Evolutionary conservation across 2,329 filamentous ascomycete species (phyloP).

Genomic region (Didymella exigua): DNA sequence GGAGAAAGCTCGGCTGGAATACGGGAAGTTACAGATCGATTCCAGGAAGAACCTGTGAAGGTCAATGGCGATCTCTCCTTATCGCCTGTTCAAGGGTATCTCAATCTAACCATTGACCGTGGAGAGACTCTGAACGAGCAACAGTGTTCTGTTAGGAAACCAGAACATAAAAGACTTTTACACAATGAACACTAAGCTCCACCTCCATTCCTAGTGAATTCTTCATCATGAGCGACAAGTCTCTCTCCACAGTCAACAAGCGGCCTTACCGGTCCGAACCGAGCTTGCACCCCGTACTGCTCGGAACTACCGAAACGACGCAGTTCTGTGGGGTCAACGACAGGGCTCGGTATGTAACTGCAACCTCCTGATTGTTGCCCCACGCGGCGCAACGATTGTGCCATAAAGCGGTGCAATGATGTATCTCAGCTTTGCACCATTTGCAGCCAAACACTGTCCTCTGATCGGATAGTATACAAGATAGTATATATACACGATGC

Average conservation of each 20-base stretch:
- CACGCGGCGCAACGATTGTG: slow-evolving; percentile 15
- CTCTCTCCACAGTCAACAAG: not conserved
- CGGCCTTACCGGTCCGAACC: slow-evolving; percentile 1
- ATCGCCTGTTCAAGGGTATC: not conserved
- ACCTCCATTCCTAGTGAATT: not conserved
- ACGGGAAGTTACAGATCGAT: not conserved
- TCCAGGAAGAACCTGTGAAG: not conserved
- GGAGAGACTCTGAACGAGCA: too few species aligned
- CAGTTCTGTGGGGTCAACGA: not conserved
- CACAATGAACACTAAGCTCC: not conserved
- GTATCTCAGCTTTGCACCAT: not conserved
- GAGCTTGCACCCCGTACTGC: not conserved
- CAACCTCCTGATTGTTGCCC: not conserved
- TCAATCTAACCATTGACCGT: too few species aligned
- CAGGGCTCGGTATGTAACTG: slow-evolving; percentile 2
- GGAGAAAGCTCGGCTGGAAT: not conserved
- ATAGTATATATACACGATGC: not conserved
- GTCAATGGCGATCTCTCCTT: not conserved
- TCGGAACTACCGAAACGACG: not conserved
- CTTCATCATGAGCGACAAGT: not conserved
- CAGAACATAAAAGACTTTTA: not conserved
- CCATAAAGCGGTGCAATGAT: slow-evolving; percentile 13
- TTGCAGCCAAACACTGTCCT: not conserved
- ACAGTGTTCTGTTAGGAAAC: too few species aligned
- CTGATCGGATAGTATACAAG: not conserved